phyloP scores from a whole-genome alignment of 1,284 basidiomycete genomes.

The Cystobasidium sp. region DNA sequence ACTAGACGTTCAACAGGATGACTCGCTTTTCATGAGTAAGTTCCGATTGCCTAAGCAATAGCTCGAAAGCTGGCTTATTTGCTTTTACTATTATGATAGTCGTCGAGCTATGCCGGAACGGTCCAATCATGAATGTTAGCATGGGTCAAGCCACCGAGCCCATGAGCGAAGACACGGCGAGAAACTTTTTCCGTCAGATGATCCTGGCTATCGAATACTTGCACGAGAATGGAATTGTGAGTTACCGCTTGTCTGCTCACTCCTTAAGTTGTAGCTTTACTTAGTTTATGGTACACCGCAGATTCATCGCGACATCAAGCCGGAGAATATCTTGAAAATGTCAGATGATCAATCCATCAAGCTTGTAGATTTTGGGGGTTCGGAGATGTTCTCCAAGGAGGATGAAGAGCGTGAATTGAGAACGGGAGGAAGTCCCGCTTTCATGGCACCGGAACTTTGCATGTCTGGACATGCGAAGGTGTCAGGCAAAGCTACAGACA shows the following conservation, averaged over 20 bases:
- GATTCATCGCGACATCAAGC: constrained; percentile 57
- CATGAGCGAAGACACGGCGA: constrained; percentile 56
- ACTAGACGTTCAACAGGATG: constrained; percentile 62
- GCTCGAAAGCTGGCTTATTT: constrained; percentile 1
- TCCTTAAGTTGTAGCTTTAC: neutral
- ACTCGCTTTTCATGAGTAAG: constrained; percentile 62
- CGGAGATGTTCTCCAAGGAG: constrained; percentile 61
- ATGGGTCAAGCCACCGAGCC: constrained; percentile 53
- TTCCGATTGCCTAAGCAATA: constrained; percentile 41
- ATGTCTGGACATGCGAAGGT: constrained; percentile 49
- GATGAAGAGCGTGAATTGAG: constrained; percentile 48
- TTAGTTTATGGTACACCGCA: neutral
- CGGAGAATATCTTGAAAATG: constrained; percentile 62
- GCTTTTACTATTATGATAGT: constrained; percentile 49
- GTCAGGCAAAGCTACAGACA: constrained; percentile 62
- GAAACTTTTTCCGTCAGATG: constrained; percentile 63
- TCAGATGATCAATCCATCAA: constrained; percentile 59
- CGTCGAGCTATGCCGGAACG: constrained; percentile 61
- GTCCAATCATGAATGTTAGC: constrained; percentile 61
- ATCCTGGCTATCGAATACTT: constrained; percentile 62
- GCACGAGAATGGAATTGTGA: constrained; percentile 62
- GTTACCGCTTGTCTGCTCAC: constrained; percentile 54
- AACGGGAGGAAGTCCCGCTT: constrained; percentile 63
- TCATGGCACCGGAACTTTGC: constrained; percentile 63
- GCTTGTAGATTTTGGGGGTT: constrained; percentile 64